Evolutionary conservation across 176 grass and related monocot species (phyloP), one percentile per base, ranked within the genome.

Genomic region (Carex pumila): DNA sequence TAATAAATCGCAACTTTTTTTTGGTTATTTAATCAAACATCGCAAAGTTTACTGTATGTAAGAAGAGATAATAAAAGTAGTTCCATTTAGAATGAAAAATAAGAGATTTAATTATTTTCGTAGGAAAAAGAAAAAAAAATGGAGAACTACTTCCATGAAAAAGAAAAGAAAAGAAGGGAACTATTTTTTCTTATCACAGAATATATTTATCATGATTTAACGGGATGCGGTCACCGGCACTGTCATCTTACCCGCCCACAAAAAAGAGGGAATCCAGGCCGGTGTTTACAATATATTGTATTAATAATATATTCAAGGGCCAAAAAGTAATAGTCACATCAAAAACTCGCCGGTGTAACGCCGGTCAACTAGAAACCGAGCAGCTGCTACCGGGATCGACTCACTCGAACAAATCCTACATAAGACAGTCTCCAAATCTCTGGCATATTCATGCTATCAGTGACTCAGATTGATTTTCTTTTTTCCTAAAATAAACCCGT

Each of bases 241-340:
- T 82, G 54, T 90, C 89, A 88, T 77, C 71, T 70, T 85, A 56
- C 61, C 74, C 63, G 4, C 67, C 31, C 31, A 17, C 7, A 4
- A 56, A 55, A 83, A 84, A 72, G 88, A 67, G 92, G 85, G 45
- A 83, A 80, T 81, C 85, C 81, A 90, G 92, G 83, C 84, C 83
- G 85, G 69, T 86, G 72, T 52, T 88, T 92, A 65, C 59, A 57
- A 61, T 75, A 73, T 62, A 59, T 55, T 56, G 43, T 31, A 54
- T 29, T 71, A 76, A 56, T 54, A 43, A 62, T 18, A 64, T 36
- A 85, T 25, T 58, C 47, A 55, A 18, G 65, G 45, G 79, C 34
- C 1, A 81, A 55, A 55, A 87, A 50, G 76, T 45, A 87, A 82
- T 57, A 36, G 47, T 63, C 72, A 79, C 55, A 83, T 83, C 9